Evolutionary conservation across 2,329 filamentous ascomycete genomes (phyloP).

Genomic region (Colletotrichum cereale): DNA sequence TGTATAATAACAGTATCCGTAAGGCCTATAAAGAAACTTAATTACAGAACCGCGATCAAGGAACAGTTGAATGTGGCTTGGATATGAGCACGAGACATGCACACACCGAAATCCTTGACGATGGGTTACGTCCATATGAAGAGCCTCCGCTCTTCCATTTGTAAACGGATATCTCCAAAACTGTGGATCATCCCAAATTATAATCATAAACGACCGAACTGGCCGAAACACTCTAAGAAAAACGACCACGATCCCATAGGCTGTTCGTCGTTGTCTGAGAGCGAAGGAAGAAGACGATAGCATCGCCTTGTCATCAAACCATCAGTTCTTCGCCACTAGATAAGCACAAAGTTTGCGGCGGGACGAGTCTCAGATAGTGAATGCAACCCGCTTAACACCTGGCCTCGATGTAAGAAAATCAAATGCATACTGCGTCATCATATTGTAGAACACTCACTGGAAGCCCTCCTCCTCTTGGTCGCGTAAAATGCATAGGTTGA

Average conservation of each 20-base stretch:
- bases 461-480: slow-evolving; percentile 33
- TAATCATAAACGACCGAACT: too few species aligned
- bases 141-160: neutral
- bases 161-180: neutral
- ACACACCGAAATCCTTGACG: rapidly evolving
- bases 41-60: too few species aligned
- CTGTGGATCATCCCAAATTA: neutral
- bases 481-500: slow-evolving; percentile 41
- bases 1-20: too few species aligned
- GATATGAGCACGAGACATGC: too few species aligned
- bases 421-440: neutral
- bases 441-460: slow-evolving; percentile 29
- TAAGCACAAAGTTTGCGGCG: neutral
- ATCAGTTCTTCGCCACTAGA: too few species aligned
- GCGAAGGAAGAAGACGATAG: neutral
- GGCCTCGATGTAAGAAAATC: neutral
- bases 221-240: too few species aligned
- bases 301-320: neutral
- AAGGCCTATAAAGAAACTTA: neutral
- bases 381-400: slow-evolving; percentile 39
- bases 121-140: neutral
- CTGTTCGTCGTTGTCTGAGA: too few species aligned
- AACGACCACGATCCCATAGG: too few species aligned
- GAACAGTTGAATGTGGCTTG: too few species aligned
- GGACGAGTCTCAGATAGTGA: slow-evolving; percentile 22